Conservation (phyloP, 1,139 yeast genomes). For the Hemisphaericaspora lyxosophila region DNA sequence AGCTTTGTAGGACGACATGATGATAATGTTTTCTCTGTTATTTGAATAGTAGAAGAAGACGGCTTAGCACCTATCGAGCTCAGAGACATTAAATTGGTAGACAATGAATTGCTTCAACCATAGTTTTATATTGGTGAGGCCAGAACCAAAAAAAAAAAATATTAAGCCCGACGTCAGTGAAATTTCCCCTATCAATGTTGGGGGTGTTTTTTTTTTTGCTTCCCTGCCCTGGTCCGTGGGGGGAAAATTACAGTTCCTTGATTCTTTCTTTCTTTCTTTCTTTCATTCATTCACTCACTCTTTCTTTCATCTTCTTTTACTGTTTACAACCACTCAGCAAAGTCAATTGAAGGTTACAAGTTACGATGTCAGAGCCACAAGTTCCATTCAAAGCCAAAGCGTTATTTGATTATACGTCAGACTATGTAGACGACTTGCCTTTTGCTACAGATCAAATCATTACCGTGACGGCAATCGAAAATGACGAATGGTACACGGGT, state of each 20-base stretch:
- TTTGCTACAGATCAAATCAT: conserved; percentile 69
- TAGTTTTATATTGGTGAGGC: not conserved
- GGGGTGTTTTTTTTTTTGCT: not conserved
- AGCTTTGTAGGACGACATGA: conserved; percentile 58
- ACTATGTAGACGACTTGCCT: conserved; percentile 78
- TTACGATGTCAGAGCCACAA: conserved; percentile 9
- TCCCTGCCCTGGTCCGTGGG: not conserved
- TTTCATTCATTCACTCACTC: not conserved
- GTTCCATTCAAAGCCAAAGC: conserved; percentile 73
- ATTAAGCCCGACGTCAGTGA: not conserved
- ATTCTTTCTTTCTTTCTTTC: not conserved
- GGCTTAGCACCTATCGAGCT: not conserved
- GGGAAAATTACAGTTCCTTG: not conserved
- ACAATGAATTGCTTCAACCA: not conserved
- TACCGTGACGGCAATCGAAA: conserved; percentile 68
- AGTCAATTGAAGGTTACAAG: too few relatives aligned
- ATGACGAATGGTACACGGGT: conserved; percentile 80
- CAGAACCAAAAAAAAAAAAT: not conserved
- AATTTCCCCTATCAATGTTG: not conserved
- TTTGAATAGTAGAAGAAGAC: conserved; percentile 20
- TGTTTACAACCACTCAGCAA: too few relatives aligned
- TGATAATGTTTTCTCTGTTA: conserved; percentile 44
- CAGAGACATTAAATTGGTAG: not conserved
- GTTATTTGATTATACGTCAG: conserved; percentile 70
- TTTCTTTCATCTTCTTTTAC: not conserved